These are phyloP conservation scores for Phalaenopsis aphrodite DNA, from an alignment of 106 monocot species.

Conservation along the genomic window DNA sequence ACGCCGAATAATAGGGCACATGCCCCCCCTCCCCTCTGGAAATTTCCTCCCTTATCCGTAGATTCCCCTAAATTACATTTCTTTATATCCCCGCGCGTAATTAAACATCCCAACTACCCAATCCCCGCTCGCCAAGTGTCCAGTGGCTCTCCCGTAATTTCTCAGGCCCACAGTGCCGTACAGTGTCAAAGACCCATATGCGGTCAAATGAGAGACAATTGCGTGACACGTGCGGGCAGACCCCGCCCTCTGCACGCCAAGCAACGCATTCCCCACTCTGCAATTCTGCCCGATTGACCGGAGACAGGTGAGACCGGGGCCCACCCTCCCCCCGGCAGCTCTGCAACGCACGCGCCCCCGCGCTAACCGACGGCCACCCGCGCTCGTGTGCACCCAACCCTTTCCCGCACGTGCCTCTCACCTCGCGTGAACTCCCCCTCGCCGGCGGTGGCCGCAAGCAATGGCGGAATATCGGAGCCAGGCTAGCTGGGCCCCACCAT, in stretches of 20 bases:
- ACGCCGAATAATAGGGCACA: too few species aligned
- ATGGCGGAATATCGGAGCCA: background rate
- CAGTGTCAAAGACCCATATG: background rate
- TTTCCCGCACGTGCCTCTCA: too few species aligned
- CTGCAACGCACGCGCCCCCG: background rate
- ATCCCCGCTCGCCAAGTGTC: too few species aligned
- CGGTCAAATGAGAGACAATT: constrained; percentile 14
- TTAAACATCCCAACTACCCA: too few species aligned
- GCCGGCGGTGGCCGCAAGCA: background rate
- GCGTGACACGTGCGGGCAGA: constrained; percentile 13
- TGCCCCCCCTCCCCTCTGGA: too few species aligned
- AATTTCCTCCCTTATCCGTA: too few species aligned
- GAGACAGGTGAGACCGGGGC: background rate
- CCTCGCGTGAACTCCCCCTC: background rate
- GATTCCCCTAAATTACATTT: too few species aligned
- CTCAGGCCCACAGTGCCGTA: background rate
- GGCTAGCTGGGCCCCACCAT: constrained; percentile 4
- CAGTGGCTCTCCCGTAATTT: background rate
- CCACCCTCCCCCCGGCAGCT: background rate
- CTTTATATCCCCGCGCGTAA: too few species aligned
- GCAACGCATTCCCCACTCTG: background rate
- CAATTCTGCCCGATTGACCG: constrained; percentile 23
- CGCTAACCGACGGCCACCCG: background rate
- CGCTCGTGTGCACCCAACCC: background rate
- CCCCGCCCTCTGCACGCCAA: background rate